Evolutionary conservation across 305 asterid genomes (phyloP).

Genomic region (Fraxinus ornus): DNA sequence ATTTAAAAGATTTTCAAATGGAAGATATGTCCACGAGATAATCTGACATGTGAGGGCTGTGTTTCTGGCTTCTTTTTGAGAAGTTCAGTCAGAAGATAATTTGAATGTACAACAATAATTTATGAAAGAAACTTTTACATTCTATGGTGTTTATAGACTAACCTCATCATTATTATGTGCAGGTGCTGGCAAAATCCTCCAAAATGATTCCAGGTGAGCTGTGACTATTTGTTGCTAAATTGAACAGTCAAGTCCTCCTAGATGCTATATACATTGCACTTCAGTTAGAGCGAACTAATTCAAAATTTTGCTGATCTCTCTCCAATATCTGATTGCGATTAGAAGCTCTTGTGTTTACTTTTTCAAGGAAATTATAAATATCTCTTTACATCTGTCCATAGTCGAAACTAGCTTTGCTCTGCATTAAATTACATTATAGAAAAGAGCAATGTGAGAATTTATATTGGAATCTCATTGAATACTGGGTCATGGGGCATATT

Average conservation of each 20-base stretch:
- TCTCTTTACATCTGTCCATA: not conserved
- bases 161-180: slow-evolving; percentile 32
- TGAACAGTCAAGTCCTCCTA: not conserved
- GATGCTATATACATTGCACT: not conserved
- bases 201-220: slow-evolving; percentile 99
- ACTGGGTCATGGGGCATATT: not conserved
- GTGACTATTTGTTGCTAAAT: not conserved
- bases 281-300: not conserved
- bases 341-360: not conserved
- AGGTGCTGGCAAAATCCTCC: slow-evolving; percentile 99
- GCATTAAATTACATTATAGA: not conserved
- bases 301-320: not conserved
- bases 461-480: slow-evolving; percentile 1
- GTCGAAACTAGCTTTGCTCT: not conserved
- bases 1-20: not conserved
- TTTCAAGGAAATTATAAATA: not conserved
- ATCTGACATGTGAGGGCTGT: not conserved
- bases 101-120: not conserved
- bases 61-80: not conserved
- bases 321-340: slow-evolving; percentile 1
- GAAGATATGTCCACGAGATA: not conserved
- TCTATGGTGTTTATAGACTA: slow-evolving; percentile 17
- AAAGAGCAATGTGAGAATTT: not conserved
- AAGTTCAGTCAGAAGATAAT: not conserved
- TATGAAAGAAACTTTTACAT: not conserved